Base-by-base conservation (phyloP, 2,329 filamentous ascomycete genomes). In the Didymella arachidicola region DNA sequence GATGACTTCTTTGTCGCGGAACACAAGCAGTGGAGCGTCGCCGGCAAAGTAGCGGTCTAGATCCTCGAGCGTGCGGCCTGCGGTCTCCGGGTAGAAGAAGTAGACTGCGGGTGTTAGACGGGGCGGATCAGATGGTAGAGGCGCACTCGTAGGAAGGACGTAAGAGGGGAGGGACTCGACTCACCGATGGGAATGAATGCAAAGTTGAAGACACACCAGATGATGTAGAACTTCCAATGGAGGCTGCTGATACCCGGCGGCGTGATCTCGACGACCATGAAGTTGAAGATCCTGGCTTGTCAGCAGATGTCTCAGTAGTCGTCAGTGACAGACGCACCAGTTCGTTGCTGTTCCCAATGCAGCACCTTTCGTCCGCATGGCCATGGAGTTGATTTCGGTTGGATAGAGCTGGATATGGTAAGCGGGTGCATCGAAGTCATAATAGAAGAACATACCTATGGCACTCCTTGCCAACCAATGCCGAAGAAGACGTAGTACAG, bases 401-500 rank as follows among this genome's bases (percentile, higher is more conserved):
- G 81, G 80, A 57, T 81, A 83, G 5, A 79, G 63, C 26, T 65
- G 19, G 2, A 10, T 8, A 0, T 3, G 10, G 10, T 61, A 3
- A 60, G 50, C 27, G 45, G 14, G 19, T 39, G 36, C 19, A 7
- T 27, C 22, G 12, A 29, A 1, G 3, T 6, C 7, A 6, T 3
- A 2, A 16, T 7, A 1, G 16, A 18, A n/a, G 16, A 18, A 32
- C 53, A 6, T 61, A 64, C 72, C 80, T 61, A 82, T 12, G 79
- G 79, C 14, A 81, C 78, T 4, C 80, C 82, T 38, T 82, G 78
- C 79, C 72, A 80, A 7, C 81, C 81, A 29, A 83, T 79, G 16
- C 78, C 82, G 60, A 85, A 84, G 73, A 82, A 83, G 42, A 84
- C 77, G 63, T 84, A 84, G 72, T 83, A 84, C 7, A 84, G 63